A percentile compares a stretch with the other conserved stretches of the same genome.
These are phyloP conservation scores for Rhodotorula glutinis DNA, from an alignment of 1,284 basidiomycete genomes.

Conservation along the genomic window DNA sequence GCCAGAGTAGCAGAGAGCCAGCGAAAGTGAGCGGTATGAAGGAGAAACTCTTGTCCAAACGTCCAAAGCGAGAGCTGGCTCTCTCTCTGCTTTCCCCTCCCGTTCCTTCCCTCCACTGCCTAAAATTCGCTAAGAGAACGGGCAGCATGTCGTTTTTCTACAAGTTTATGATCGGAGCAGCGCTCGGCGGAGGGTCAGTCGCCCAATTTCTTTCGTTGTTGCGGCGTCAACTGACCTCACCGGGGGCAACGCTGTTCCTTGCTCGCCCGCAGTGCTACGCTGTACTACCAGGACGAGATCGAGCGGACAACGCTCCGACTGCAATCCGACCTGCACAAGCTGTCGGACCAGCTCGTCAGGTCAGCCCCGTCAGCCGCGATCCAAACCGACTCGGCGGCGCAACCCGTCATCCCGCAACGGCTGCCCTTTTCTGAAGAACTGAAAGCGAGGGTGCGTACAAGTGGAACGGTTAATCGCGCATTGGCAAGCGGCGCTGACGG, in stretches of 20 bases:
- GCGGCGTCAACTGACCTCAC: neutral
- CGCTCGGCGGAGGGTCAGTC: conserved; percentile 21
- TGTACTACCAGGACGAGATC: conserved; percentile 31
- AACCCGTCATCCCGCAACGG: conserved; percentile 19
- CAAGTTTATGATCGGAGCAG: conserved; percentile 28
- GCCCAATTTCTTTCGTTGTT: neutral
- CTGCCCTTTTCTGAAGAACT: conserved; percentile 26
- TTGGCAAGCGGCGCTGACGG: too few relatives aligned
- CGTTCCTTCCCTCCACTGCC: neutral
- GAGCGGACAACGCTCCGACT: conserved; percentile 7
- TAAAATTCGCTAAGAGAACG: neutral
- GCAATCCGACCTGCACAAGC: conserved; percentile 14
- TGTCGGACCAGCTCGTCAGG: conserved; percentile 21
- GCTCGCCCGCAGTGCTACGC: conserved; percentile 5
- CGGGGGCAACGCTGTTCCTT: too few relatives aligned
- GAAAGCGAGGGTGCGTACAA: conserved; percentile 18
- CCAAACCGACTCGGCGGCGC: neutral
- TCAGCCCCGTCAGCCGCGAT: neutral
- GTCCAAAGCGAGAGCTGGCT: neutral
- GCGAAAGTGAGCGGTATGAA: too few relatives aligned
- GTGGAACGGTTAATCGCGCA: too few relatives aligned
- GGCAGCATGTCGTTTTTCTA: conserved; percentile 25
- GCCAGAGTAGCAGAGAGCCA: too few relatives aligned
- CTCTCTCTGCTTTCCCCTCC: neutral
- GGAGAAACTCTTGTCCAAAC: too few relatives aligned